Evolutionary conservation across 139 green algal genomes (phyloP), one percentile per base, ranked within the genome.

Genomic region (Trebouxia sp.): DNA sequence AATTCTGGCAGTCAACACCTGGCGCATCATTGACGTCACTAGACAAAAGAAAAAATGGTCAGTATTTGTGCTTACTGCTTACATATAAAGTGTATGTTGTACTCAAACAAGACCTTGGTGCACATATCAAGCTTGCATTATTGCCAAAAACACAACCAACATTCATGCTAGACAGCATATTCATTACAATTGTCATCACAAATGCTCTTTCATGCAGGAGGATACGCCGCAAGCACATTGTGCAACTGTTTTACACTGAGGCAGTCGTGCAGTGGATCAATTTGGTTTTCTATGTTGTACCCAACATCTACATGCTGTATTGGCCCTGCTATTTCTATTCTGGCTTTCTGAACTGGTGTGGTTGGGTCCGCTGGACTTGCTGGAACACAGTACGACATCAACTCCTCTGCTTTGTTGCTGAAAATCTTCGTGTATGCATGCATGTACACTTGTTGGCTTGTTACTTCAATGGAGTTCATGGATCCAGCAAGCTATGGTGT

Each of bases 341-440:
- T 38, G 8, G 8, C 7, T 0, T 39, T 1, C 28, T 76, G 24
- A 53, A 14, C 30, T 35, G 24, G 24, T n/a, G 22, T 55, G 67
- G 24, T 20, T 50, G 67, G 41, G 17, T 76, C 67, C 39, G 67
- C 8, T 76, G 67, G 67, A 76, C 38, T 1, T 76, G 67, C 39
- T 76, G 67, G 67, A 76, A 76, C 17, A 76, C 67, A 24, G 67
- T 76, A 37, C n/a, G n/a, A n/a, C n/a, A n/a, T n/a, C n/a, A n/a
- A 55, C 20, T 28, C 0, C 3, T 3, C 8, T 55, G 8, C 0
- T 10, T 5, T 70, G 62, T 28, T 43, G 26, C n/a, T 28, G 35
- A 38, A 17, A 28, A 66, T 35, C n/a, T 66, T 11, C 24, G 10
- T 66, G 35, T 66, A 14, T 66, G 5, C 24, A 66, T 7, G 20